These are phyloP conservation scores for Solanum tacnaense DNA, from an alignment of 257 asterid genomes.

Conservation along the genomic window DNA sequence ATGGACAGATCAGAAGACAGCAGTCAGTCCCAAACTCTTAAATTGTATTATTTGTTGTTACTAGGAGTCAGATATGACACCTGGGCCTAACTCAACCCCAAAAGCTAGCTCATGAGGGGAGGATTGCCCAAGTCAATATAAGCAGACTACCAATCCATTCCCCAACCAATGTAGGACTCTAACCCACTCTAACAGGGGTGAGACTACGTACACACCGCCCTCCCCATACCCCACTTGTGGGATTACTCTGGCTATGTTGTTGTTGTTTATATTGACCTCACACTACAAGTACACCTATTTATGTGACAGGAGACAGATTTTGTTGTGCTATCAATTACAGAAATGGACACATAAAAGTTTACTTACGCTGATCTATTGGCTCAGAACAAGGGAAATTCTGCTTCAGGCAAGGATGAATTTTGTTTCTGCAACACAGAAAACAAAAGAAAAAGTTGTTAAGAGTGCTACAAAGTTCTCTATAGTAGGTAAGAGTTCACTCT, in stretches of 20 bases:
- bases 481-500: background rate
- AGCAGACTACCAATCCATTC: background rate
- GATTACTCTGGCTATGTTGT: background rate
- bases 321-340: too few species aligned
- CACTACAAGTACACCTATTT: too few species aligned
- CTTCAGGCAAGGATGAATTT: slow-evolving; percentile 49
- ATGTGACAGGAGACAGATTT: too few species aligned
- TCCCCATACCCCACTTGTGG: background rate
- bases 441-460: background rate
- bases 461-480: background rate
- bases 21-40: background rate
- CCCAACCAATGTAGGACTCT: background rate
- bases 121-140: background rate
- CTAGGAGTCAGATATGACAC: background rate
- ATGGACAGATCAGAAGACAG: background rate
- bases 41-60: background rate
- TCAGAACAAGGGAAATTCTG: slow-evolving; percentile 56
- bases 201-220: background rate
- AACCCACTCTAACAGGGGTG: background rate
- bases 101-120: background rate
- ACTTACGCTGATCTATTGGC: slow-evolving; percentile 18
- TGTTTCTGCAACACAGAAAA: slow-evolving; percentile 15
- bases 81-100: background rate
- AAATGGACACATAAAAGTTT: too few species aligned
- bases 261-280: background rate